These are phyloP conservation scores for Chlamydomonas applanata DNA, from an alignment of 139 green algal genomes.

Conservation along the genomic window DNA sequence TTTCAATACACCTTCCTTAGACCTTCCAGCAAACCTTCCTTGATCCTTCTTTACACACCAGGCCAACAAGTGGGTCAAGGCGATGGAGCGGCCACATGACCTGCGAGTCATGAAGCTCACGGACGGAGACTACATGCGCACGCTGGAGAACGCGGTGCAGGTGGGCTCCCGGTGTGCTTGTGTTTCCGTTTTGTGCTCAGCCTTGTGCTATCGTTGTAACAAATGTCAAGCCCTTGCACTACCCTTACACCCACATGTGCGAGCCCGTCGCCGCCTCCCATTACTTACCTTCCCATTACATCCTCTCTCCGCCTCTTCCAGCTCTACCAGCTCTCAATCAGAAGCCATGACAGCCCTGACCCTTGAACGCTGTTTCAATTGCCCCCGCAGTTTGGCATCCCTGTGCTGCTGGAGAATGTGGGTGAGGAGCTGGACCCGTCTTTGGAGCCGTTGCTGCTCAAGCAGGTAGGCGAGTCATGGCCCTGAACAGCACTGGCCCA, in stretches of 20 bases:
- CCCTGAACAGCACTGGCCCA: too few relatives aligned
- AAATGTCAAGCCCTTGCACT: too few relatives aligned
- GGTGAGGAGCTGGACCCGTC: constrained; percentile 70
- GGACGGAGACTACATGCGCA: constrained; percentile 72
- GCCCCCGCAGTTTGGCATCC: constrained; percentile 61
- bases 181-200: too few relatives aligned
- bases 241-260: too few relatives aligned
- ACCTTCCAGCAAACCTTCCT: neutral
- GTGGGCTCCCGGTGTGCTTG: too few relatives aligned
- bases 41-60: constrained; percentile 18
- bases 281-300: too few relatives aligned
- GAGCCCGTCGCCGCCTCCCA: too few relatives aligned
- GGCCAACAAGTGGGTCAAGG: constrained; percentile 83
- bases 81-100: constrained; percentile 50
- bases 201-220: too few relatives aligned
- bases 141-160: constrained; percentile 71
- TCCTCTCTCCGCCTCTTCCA: too few relatives aligned
- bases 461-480: constrained; percentile 47
- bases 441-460: constrained; percentile 72
- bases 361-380: neutral
- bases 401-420: constrained; percentile 78
- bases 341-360: too few relatives aligned
- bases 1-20: neutral
- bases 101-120: constrained; percentile 68
- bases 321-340: too few relatives aligned